Evolutionary conservation across 345 rosid genomes (phyloP).

Genomic region (Luvunga scandens): DNA sequence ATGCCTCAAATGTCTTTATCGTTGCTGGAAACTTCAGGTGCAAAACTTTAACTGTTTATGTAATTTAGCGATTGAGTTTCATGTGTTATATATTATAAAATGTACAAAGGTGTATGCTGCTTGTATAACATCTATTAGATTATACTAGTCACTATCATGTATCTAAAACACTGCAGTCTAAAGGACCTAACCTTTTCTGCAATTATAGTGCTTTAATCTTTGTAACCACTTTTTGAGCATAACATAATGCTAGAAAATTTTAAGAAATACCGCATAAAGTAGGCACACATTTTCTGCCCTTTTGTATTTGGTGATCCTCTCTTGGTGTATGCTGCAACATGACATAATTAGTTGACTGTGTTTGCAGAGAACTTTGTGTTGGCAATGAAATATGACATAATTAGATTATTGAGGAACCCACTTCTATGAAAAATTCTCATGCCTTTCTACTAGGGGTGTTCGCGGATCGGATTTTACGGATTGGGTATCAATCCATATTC

Average conservation of each 20-base stretch:
- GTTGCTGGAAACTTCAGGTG: constrained; percentile 2
- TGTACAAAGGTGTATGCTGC: background rate
- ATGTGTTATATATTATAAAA: background rate
- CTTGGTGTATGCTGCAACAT: background rate
- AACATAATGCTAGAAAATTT: background rate
- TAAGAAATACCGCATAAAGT: background rate
- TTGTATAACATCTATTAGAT: background rate
- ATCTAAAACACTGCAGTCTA: background rate
- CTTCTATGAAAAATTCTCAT: background rate
- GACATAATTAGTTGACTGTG: background rate
- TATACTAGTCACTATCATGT: background rate
- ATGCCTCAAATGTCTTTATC: background rate
- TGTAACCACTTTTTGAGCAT: background rate
- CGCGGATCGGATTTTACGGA: too few relatives aligned
- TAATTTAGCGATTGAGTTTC: background rate
- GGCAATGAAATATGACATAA: background rate
- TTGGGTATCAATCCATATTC: too few relatives aligned
- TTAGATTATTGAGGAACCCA: background rate
- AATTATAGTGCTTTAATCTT: background rate
- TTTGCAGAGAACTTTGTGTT: background rate
- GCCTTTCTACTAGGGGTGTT: too few relatives aligned
- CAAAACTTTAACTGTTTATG: background rate
- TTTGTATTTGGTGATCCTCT: background rate
- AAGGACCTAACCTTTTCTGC: background rate
- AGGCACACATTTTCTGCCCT: too few relatives aligned